phyloP scores from a whole-genome alignment of 1,139 yeast genomes.

The Petasospora fabianii region DNA sequence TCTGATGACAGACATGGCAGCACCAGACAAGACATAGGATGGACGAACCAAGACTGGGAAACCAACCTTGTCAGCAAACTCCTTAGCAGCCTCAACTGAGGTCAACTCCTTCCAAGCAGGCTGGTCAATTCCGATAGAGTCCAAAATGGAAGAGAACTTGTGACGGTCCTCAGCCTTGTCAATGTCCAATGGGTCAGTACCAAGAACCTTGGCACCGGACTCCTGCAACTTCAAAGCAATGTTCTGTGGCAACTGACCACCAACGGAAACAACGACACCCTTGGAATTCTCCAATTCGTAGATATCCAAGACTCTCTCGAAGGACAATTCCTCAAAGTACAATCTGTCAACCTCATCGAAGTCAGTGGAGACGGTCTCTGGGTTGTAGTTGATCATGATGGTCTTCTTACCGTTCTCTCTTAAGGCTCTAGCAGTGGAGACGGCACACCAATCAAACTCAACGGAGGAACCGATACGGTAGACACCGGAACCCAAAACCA shows the following conservation, averaged over 20 bases:
- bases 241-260: slow-evolving; percentile 97
- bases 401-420: slow-evolving; percentile 86
- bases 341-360: slow-evolving; percentile 97
- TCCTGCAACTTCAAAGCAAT: slow-evolving; percentile 84
- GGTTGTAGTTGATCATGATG: slow-evolving; percentile 95
- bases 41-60: slow-evolving; percentile 98
- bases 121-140: slow-evolving; percentile 88
- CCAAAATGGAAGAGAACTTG: slow-evolving; percentile 92
- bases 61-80: slow-evolving; percentile 80
- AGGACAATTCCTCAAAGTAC: slow-evolving; percentile 91
- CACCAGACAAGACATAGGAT: slow-evolving; percentile 95
- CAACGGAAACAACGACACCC: slow-evolving; percentile 94
- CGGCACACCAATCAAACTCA: slow-evolving; percentile 99
- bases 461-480: slow-evolving; percentile 98
- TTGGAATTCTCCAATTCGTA: slow-evolving; percentile 86
- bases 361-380: slow-evolving; percentile 97
- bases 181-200: slow-evolving; percentile 92
- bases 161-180: slow-evolving; percentile 98
- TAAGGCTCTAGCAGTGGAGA: slow-evolving; percentile 90
- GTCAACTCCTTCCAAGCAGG: slow-evolving; percentile 97
- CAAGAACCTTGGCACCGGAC: slow-evolving; percentile 82
- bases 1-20: slow-evolving; percentile 95
- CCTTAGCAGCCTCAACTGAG: slow-evolving; percentile 78
- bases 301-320: slow-evolving; percentile 96
- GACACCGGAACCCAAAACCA: slow-evolving; percentile 97